phyloP scores from a whole-genome alignment of 2,329 filamentous ascomycete genomes.

The Penicillium hesseltinei region DNA sequence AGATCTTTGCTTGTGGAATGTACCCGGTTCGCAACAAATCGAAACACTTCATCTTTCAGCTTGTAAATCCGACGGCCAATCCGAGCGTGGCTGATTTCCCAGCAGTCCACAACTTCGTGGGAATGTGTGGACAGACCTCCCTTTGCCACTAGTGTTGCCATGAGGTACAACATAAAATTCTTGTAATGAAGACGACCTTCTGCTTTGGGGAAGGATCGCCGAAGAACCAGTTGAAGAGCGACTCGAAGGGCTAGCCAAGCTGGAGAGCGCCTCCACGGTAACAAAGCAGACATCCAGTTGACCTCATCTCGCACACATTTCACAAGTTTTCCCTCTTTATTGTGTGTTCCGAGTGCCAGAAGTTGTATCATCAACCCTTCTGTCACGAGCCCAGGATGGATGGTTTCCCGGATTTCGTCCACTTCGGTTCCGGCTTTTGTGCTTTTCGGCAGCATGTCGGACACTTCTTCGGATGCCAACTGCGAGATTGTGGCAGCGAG shows the following conservation, averaged over 20 bases:
- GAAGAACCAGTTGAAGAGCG: neutral
- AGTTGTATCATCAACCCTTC: constrained; percentile 50
- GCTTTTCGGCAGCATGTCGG: constrained; percentile 32
- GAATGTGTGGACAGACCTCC: neutral
- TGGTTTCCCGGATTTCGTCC: constrained; percentile 48
- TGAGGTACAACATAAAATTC: neutral
- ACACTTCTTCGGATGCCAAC: constrained; percentile 7
- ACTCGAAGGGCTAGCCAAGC: neutral
- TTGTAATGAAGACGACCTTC: neutral
- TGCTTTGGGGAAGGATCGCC: neutral
- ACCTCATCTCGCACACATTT: constrained; percentile 57
- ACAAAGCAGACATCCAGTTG: constrained; percentile 18
- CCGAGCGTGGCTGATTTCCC: neutral
- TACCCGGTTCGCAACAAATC: neutral
- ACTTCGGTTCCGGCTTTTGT: constrained; percentile 37
- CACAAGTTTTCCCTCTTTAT: constrained; percentile 31
- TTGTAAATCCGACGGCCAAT: neutral
- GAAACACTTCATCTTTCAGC: neutral
- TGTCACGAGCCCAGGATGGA: constrained; percentile 51
- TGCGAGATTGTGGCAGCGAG: neutral
- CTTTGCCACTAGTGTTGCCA: neutral
- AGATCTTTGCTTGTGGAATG: neutral
- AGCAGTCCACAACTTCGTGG: neutral
- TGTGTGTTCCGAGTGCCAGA: constrained; percentile 37
- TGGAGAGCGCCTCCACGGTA: neutral